Evolutionary conservation across 2,329 filamentous ascomycete species (phyloP).

Genomic region (Alternaria consortialis): DNA sequence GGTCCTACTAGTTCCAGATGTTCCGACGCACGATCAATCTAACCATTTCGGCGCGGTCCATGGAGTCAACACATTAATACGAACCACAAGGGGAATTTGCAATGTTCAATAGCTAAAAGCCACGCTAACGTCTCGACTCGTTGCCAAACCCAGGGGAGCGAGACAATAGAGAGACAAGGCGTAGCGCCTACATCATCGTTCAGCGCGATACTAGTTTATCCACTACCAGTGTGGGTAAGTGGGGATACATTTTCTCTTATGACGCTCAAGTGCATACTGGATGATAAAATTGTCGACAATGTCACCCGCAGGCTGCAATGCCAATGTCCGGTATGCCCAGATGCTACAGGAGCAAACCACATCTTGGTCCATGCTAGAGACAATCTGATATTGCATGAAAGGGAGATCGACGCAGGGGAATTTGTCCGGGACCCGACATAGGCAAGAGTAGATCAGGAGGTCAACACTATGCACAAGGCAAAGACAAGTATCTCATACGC

Average conservation of each 20-base stretch:
- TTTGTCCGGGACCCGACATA: conserved; percentile 1
- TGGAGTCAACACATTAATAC: background rate
- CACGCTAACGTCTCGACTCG: background rate
- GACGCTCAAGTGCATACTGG: background rate
- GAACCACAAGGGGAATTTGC: background rate
- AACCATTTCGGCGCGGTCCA: background rate
- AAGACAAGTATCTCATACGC: background rate
- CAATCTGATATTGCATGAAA: conserved; percentile 1
- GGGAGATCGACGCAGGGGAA: conserved; percentile 5
- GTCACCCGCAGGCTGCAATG: background rate
- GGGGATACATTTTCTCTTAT: background rate
- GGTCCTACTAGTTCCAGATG: background rate
- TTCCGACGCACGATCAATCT: background rate
- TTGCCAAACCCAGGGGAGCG: background rate
- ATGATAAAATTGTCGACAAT: background rate
- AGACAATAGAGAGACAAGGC: background rate
- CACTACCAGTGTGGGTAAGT: background rate
- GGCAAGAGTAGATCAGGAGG: background rate
- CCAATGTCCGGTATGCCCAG: background rate
- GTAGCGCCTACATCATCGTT: conserved; percentile 1
- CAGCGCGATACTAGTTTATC: background rate
- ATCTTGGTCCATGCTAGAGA: background rate
- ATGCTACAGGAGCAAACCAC: background rate
- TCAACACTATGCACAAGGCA: background rate
- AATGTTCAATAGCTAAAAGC: background rate